Conservation (phyloP, 805 yeast species). For the Saccharomycopsis schoenii region DNA sequence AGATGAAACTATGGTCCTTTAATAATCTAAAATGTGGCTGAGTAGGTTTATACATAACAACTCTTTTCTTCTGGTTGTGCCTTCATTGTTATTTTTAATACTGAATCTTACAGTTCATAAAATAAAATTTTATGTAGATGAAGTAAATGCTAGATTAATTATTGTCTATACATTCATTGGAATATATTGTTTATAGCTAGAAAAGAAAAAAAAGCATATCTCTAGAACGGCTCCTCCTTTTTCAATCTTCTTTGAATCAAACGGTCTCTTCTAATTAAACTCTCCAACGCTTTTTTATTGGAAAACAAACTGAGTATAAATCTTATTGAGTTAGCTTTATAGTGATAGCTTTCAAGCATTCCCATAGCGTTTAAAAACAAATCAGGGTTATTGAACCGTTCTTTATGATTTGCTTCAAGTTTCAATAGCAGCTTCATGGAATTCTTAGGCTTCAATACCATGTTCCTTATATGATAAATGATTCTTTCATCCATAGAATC, state of each 20-base stretch:
- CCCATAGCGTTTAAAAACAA: conserved; percentile 20
- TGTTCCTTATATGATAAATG: conserved; percentile 7
- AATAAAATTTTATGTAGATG: too few species aligned
- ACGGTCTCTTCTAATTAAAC: conserved; percentile 12
- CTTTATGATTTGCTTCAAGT: conserved; percentile 12
- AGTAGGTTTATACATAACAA: neutral
- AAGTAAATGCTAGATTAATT: neutral
- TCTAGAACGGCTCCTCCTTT: neutral
- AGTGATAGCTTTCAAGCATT: conserved; percentile 31
- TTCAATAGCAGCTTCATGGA: conserved; percentile 11
- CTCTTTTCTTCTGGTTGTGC: neutral
- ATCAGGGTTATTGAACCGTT: conserved; percentile 13
- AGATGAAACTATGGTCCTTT: neutral
- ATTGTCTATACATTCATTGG: neutral
- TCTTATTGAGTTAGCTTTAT: conserved; percentile 9
- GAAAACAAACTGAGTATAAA: conserved; percentile 14
- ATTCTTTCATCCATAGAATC: conserved; percentile 13
- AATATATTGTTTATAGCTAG: too few species aligned
- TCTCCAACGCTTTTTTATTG: conserved; percentile 16
- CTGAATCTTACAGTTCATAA: too few species aligned
- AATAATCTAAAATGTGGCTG: neutral
- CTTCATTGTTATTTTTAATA: neutral
- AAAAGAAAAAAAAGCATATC: too few species aligned
- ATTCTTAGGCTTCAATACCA: conserved; percentile 10
- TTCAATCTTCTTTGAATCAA: neutral